A percentile compares a stretch with the other conserved stretches of the same genome.
Conservation (phyloP, 2,329 filamentous ascomycete species). For the Pseudogymnoascus verrucosus region DNA sequence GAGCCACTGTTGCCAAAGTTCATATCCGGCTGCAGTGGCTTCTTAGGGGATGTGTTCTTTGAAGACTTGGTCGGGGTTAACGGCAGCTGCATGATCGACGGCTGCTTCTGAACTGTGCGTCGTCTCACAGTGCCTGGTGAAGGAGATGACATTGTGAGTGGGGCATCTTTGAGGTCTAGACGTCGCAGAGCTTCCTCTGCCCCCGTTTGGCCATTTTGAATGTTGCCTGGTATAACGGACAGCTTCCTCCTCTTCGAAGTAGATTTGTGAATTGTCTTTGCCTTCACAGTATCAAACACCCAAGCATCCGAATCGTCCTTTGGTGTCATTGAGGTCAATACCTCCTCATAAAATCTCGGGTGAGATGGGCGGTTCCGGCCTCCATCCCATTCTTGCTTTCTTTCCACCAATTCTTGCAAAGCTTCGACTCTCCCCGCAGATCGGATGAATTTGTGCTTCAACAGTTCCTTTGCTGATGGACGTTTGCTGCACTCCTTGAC, state of each 20-base stretch:
- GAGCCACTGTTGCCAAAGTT: conserved; percentile 91
- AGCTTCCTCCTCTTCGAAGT: conserved; percentile 46
- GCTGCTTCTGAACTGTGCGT: conserved; percentile 41
- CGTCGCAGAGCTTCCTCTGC: conserved; percentile 53
- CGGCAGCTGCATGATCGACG: conserved; percentile 28
- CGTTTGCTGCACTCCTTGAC: conserved; percentile 84
- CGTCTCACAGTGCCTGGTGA: conserved; percentile 49
- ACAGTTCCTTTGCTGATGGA: conserved; percentile 75
- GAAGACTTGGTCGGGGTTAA: conserved; percentile 24
- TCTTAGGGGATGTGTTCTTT: conserved; percentile 39
- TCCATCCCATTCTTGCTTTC: conserved; percentile 75
- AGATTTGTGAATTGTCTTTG: conserved; percentile 51
- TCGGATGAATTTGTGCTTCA: conserved; percentile 82
- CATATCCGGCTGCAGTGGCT: conserved; percentile 80
- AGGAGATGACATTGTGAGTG: conserved; percentile 49
- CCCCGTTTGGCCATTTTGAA: conserved; percentile 20
- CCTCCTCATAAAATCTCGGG: conserved; percentile 88
- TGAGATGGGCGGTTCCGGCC: conserved; percentile 61
- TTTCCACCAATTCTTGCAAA: conserved; percentile 77
- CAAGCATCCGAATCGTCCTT: conserved; percentile 73
- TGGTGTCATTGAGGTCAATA: conserved; percentile 63
- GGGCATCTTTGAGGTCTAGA: conserved; percentile 53
- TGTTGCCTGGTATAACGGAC: conserved; percentile 45
- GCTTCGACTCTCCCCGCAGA: conserved; percentile 81
- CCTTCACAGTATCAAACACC: conserved; percentile 91